Evolutionary conservation across 371 early-diverging fungal species (phyloP), one percentile per base, ranked within the genome.

Genomic region (Apophysomyces elegans): DNA sequence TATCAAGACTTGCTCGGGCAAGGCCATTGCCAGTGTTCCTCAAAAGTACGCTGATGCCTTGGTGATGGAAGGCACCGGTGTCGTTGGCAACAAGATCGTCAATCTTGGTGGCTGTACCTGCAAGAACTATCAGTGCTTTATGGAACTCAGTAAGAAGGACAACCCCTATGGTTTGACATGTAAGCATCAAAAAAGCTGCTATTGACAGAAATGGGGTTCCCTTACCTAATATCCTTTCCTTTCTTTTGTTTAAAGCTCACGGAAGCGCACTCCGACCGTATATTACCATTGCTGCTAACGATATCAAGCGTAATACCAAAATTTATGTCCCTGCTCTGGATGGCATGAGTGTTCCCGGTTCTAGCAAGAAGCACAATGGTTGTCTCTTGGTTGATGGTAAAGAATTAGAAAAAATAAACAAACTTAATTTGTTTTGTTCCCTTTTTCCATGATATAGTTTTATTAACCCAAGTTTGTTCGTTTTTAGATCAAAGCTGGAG

Each of bases 261-360:
- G 65, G 70, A 32, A 58, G 61, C 37, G 44, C 74, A 9, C 57
- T 74, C 9, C 65, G 67, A 58, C 74, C 74, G 26, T 74, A 59
- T 50, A 65, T 65, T 50, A 63, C 76, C 18, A 70, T 68, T 32
- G 72, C 73, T 0, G 66, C 69, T 2, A 71, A 71, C 36, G 72
- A 68, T 65, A 59, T 66, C 35, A 67, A 71, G 58, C 63, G 69
- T 39, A 75, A 73, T 32, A 70, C 74, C 69, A 82, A 79, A 67
- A 67, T 74, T 21, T 74, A 65, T 18, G 70, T 74, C 8, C 74
- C 74, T 47, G 64, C 59, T 32, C 62, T 74, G 6, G 68, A 65
- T 21, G 74, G 74, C 18, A 65, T 62, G 68, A 26, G 54, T 7
- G 14, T 74, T 9, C 74, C 74, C 11, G 73, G 73, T 7, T 45